A percentile compares a stretch with the other conserved stretches of the same genome.
phyloP scores from a whole-genome alignment of 306 rosid species.

The Ammopiptanthus mongolicus region DNA sequence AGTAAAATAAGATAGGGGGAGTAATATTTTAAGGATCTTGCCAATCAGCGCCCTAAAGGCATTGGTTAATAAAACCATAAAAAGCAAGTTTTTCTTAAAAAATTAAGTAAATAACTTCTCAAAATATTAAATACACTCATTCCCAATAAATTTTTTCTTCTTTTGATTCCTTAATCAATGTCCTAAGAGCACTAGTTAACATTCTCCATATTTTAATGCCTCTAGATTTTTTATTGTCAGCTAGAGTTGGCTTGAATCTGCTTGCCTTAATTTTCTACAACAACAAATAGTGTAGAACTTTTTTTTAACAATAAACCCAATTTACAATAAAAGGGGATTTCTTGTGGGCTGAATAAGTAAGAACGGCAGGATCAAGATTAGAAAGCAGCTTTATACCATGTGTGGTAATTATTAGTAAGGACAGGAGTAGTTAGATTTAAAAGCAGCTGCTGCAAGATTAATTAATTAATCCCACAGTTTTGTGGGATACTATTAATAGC shows the following conservation, averaged over 20 bases:
- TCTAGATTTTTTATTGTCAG: not conserved
- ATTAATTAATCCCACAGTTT: not conserved
- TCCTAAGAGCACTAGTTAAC: too few species aligned
- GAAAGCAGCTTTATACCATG: not conserved
- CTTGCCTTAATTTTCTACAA: not conserved
- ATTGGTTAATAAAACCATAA: too few species aligned
- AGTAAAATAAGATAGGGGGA: too few species aligned
- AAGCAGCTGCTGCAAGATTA: not conserved
- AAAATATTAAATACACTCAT: too few species aligned
- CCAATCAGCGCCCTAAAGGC: too few species aligned
- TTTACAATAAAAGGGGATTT: not conserved
- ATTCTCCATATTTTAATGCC: not conserved
- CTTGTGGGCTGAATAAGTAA: not conserved
- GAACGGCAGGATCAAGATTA: not conserved
- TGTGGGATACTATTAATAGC: not conserved
- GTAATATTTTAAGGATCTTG: too few species aligned
- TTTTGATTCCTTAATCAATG: too few species aligned
- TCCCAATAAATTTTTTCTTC: too few species aligned
- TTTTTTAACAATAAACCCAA: not conserved
- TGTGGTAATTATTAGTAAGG: not conserved
- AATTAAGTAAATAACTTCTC: too few species aligned
- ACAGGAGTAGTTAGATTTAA: not conserved
- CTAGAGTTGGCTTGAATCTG: not conserved
- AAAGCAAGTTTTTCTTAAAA: too few species aligned
- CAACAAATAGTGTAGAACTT: not conserved